Percentiles rank a stretch among this genome's conserved stretches.
phyloP scores from a whole-genome alignment of 257 asterid species.

The Forsythia suspensa region DNA sequence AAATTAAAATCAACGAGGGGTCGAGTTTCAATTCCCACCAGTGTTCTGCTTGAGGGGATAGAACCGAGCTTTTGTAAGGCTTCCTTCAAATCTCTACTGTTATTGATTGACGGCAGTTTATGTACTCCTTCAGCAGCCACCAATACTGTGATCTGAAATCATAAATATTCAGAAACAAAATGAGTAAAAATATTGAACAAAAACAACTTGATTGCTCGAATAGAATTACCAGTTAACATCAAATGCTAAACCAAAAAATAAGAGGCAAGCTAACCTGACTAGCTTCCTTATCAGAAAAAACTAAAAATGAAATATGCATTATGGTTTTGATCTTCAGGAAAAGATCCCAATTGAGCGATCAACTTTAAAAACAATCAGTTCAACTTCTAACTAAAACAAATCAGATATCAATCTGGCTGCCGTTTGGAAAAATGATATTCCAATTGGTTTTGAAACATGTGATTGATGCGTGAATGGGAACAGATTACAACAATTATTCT shows the following conservation, averaged over 20 bases:
- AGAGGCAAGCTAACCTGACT: not conserved
- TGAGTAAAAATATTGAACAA: not conserved
- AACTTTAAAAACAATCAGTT: not conserved
- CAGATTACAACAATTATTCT: not conserved
- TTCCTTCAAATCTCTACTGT: slow-evolving; percentile 74
- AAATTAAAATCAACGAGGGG: slow-evolving; percentile 2
- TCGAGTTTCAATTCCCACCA: slow-evolving; percentile 40
- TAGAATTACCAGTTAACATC: not conserved
- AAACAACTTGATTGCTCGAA: not conserved
- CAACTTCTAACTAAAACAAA: not conserved
- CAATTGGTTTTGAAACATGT: not conserved
- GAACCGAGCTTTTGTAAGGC: slow-evolving; percentile 87
- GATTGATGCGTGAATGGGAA: not conserved
- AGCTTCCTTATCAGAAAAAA: not conserved
- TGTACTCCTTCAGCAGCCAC: slow-evolving; percentile 88
- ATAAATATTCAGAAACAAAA: not conserved
- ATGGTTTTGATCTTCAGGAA: not conserved
- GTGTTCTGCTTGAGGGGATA: slow-evolving; percentile 74
- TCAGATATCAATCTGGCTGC: not conserved
- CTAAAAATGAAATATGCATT: not conserved
- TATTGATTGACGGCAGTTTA: slow-evolving; percentile 73
- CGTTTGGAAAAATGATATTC: not conserved
- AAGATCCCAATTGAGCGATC: not conserved
- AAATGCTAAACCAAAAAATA: not conserved
- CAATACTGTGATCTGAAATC: slow-evolving; percentile 72